Percentiles rank a stretch among this genome's conserved stretches.
phyloP scores from a whole-genome alignment of 768 basidiomycete species.

The Amanita phalloides region DNA sequence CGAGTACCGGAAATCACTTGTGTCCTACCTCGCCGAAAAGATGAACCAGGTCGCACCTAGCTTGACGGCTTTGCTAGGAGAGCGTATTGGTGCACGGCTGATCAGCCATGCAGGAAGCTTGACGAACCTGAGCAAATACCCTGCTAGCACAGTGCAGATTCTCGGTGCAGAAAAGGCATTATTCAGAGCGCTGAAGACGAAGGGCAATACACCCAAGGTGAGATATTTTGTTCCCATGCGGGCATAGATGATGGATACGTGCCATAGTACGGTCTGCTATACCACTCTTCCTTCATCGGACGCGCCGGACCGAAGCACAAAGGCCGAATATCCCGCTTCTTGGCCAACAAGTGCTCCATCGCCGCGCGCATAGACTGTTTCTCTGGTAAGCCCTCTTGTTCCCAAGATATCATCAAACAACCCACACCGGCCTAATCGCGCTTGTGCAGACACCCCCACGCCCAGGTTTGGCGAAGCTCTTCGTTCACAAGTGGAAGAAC shows the following conservation, averaged over 20 bases:
- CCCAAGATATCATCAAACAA: neutral
- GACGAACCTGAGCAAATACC: constrained; percentile 96
- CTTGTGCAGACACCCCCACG: constrained; percentile 62
- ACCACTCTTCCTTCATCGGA: constrained; percentile 94
- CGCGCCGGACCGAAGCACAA: constrained; percentile 92
- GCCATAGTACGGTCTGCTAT: constrained; percentile 86
- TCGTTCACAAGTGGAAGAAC: constrained; percentile 89
- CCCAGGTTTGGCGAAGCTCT: constrained; percentile 94
- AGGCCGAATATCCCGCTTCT: constrained; percentile 96
- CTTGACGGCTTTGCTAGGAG: constrained; percentile 81
- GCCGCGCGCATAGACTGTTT: constrained; percentile 96
- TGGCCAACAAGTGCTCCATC: constrained; percentile 98
- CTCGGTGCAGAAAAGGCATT: constrained; percentile 96
- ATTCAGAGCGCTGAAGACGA: constrained; percentile 95
- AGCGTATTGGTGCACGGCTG: constrained; percentile 83
- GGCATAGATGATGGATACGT: neutral
- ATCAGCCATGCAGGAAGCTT: constrained; percentile 96
- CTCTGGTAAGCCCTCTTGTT: constrained; percentile 39
- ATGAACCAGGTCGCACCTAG: constrained; percentile 97
- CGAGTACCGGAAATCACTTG: constrained; percentile 87
- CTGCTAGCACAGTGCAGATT: constrained; percentile 96
- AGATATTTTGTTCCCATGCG: constrained; percentile 5
- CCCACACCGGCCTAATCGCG: neutral
- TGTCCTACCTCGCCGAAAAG: constrained; percentile 86
- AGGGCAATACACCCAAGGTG: constrained; percentile 97